phyloP scores from a whole-genome alignment of 2,329 filamentous ascomycete genomes.

The Elsinoe arachidis region DNA sequence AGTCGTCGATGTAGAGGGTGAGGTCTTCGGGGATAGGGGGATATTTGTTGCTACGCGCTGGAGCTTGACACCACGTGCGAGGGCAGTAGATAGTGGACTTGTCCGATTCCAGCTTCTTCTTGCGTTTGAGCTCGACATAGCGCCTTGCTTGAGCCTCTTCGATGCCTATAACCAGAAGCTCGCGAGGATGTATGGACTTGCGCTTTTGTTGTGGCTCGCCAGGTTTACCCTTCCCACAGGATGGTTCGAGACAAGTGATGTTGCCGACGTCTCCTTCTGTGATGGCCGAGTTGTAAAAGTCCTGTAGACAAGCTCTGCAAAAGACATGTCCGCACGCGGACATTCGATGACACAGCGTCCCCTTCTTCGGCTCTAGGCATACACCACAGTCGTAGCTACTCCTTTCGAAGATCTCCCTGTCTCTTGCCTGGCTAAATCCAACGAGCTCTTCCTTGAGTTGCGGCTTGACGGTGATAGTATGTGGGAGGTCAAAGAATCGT shows the following conservation, averaged over 20 bases:
- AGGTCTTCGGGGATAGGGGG: slow-evolving; percentile 38
- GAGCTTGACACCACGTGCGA: slow-evolving; percentile 82
- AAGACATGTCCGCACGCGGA: slow-evolving; percentile 84
- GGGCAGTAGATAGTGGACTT: slow-evolving; percentile 91
- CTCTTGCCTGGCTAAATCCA: slow-evolving; percentile 68
- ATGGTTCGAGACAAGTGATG: slow-evolving; percentile 71
- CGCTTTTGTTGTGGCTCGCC: slow-evolving; percentile 31
- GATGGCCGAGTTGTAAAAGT: slow-evolving; percentile 86
- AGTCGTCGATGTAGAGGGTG: slow-evolving; percentile 29
- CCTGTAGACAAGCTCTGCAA: slow-evolving; percentile 75
- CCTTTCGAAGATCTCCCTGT: slow-evolving; percentile 66
- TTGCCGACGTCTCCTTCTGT: slow-evolving; percentile 70
- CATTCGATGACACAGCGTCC: slow-evolving; percentile 69
- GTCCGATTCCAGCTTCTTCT: slow-evolving; percentile 83
- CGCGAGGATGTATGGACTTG: slow-evolving; percentile 70
- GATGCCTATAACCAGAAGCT: slow-evolving; percentile 52
- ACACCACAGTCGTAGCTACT: slow-evolving; percentile 83
- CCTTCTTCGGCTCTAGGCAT: slow-evolving; percentile 89
- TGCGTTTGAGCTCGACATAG: slow-evolving; percentile 84
- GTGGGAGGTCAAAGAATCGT: slow-evolving; percentile 43
- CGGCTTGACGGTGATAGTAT: slow-evolving; percentile 38
- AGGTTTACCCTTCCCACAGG: slow-evolving; percentile 58
- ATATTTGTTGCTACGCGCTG: slow-evolving; percentile 53
- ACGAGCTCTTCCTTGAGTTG: slow-evolving; percentile 60
- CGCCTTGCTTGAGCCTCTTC: slow-evolving; percentile 64